A percentile compares a stretch with the other conserved stretches of the same genome.
These are phyloP conservation scores for Ramaria rubella DNA, from an alignment of 768 basidiomycete genomes.

Conservation along the genomic window DNA sequence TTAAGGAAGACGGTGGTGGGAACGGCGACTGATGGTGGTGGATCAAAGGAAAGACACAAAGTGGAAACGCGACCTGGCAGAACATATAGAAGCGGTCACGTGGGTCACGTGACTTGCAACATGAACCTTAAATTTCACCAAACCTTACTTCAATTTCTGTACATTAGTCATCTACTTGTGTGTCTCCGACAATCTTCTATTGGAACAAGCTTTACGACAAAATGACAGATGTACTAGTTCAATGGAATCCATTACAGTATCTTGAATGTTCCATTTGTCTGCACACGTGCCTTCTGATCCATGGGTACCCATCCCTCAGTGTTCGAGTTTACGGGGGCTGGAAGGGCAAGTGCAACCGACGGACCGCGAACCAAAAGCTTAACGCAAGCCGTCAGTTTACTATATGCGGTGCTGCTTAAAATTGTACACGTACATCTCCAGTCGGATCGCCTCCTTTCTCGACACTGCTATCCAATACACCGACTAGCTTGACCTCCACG, in stretches of 20 bases:
- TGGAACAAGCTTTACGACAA: too few relatives aligned
- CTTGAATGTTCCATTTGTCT: slow-evolving; percentile 63
- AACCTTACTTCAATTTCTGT: slow-evolving; percentile 9
- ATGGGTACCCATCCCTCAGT: slow-evolving; percentile 43
- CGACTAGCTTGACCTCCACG: slow-evolving; percentile 73
- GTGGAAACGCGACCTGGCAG: not conserved
- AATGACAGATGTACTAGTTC: not conserved
- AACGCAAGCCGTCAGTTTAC: not conserved
- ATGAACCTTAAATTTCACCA: not conserved
- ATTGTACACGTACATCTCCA: slow-evolving; percentile 38
- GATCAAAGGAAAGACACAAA: not conserved
- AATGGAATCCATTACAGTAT: not conserved
- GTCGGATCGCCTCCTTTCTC: slow-evolving; percentile 62
- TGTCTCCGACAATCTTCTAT: too few relatives aligned
- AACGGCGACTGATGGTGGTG: too few relatives aligned
- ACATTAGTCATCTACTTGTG: too few relatives aligned
- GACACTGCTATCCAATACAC: slow-evolving; percentile 55
- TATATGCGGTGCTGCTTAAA: slow-evolving; percentile 1
- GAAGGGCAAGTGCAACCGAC: slow-evolving; percentile 51
- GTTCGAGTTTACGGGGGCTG: slow-evolving; percentile 18
- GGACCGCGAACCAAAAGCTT: slow-evolving; percentile 58
- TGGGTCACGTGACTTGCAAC: slow-evolving; percentile 2
- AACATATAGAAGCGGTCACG: slow-evolving; percentile 1
- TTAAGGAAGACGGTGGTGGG: too few relatives aligned
- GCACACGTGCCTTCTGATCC: slow-evolving; percentile 40